Base-by-base conservation (phyloP, 2,329 filamentous ascomycete genomes). In the Sporothrix schenckii region DNA sequence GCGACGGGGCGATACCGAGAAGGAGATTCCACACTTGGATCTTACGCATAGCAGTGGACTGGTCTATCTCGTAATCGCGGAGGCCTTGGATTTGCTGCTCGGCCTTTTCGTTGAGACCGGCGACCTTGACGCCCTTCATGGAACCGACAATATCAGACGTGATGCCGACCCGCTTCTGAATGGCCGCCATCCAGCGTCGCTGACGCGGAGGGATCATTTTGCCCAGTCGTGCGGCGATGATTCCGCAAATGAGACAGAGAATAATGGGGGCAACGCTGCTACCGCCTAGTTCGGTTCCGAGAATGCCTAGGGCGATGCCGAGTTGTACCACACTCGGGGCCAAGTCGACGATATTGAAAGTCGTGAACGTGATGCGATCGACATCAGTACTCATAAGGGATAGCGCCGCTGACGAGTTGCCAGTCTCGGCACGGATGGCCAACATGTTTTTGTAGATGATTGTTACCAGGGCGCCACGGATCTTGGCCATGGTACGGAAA, bases 61-160 rank as follows among this genome's bases (percentile, higher is more conserved):
- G 54, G 4, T 71, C 61, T 49, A 72, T 65, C 50, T 72, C 71
- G 21, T 71, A 71, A 63, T 71, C 68, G 9, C 71, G 54, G 9
- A 72, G 66, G 13, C 14, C 66, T 16, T 72, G 70, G 47, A 73
- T 72, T 53, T 71, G 70, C 6, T 49, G n/a, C 66, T 73, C 77
- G 77, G 74, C 83, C 3, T 79, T 79, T 14, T 80, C 76, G 47
- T 80, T 81, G 10, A 86, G 74, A 0, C 84, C 85, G 0, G 82
- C 79, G 69, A 86, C 81, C 72, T 85, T 86, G 69, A 86, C 79
- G 21, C 81, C 81, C 73, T 85, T 86, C 77, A 87, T 85, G 21
- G 81, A 82, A 3, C 80, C 80, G 0, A 87, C 76, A 73, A 85
- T 82, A 2, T 80, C 79, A 1, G 82, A 78, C 0, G 84, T 86